Evolutionary conservation across 352 stramenopile genomes (phyloP).

Genomic region (Phytophthora ramorum): DNA sequence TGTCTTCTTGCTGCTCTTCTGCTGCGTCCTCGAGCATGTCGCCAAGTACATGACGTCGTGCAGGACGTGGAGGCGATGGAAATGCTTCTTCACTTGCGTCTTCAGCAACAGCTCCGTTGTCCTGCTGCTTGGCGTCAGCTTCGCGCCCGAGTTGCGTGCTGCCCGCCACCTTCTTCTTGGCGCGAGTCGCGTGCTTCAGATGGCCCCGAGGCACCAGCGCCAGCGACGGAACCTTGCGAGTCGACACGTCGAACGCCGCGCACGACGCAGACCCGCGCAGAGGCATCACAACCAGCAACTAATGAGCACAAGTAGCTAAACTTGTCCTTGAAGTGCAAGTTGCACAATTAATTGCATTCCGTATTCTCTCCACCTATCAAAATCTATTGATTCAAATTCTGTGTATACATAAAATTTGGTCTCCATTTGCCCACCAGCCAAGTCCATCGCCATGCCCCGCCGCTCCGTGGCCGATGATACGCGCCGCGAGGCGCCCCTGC

Average conservation of each 20-base stretch:
- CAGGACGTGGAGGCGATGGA: conserved; percentile 1
- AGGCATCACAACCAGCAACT: background rate
- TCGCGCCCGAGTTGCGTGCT: conserved; percentile 7
- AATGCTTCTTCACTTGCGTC: background rate
- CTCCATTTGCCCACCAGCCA: too few relatives aligned
- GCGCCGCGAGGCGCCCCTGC: conserved; percentile 92
- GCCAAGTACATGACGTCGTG: conserved; percentile 2
- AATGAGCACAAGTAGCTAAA: background rate
- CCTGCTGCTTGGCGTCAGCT: background rate
- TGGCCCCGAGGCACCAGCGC: conserved; percentile 57
- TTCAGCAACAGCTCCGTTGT: background rate
- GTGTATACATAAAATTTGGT: too few relatives aligned
- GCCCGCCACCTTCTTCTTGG: conserved; percentile 16
- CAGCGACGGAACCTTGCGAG: conserved; percentile 47
- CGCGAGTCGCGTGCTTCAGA: conserved; percentile 22
- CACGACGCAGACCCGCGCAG: conserved; percentile 14
- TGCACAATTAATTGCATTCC: too few relatives aligned
- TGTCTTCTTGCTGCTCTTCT: background rate
- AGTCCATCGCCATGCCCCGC: conserved; percentile 9
- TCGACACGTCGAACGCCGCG: conserved; percentile 32
- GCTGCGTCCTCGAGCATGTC: conserved; percentile 1
- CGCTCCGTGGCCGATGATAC: conserved; percentile 66
- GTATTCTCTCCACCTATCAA: too few relatives aligned
- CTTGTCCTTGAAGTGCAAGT: background rate
- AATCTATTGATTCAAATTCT: too few relatives aligned